Percentiles rank a stretch among this genome's conserved stretches.
Evolutionary conservation across 2,329 filamentous ascomycete genomes (phyloP).

Genomic region (Diaporthe citri): DNA sequence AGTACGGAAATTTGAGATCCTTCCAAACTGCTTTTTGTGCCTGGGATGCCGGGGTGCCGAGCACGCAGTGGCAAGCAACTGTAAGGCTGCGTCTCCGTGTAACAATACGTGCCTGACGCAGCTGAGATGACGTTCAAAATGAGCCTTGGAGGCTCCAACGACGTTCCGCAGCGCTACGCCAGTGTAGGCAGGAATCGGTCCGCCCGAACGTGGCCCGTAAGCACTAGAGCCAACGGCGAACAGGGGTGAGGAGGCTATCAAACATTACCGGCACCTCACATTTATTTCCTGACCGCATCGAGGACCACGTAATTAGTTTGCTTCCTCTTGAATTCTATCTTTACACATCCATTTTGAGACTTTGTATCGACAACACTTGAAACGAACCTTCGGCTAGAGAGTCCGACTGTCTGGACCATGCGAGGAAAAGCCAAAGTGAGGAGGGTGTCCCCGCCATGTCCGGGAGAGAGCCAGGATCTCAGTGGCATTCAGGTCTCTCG

Average conservation of each 20-base stretch:
- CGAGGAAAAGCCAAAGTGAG: neutral
- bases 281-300: neutral
- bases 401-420: neutral
- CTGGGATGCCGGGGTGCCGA: neutral
- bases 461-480: neutral
- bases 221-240: constrained; percentile 6
- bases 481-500: neutral
- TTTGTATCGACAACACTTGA: neutral
- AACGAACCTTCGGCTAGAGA: neutral
- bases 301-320: neutral
- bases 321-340: neutral
- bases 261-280: neutral
- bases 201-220: neutral
- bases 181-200: neutral
- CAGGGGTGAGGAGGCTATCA: neutral
- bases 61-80: neutral
- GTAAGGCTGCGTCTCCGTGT: neutral
- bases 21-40: neutral
- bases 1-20: neutral
- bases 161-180: neutral
- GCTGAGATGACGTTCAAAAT: neutral
- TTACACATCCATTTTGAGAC: neutral
- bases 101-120: neutral
- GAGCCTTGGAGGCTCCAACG: neutral
- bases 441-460: neutral